Percentiles rank a stretch among this genome's conserved stretches.
Evolutionary conservation across 176 grass and related monocot genomes (phyloP).

Genomic region (Puccinellia tenuiflora): DNA sequence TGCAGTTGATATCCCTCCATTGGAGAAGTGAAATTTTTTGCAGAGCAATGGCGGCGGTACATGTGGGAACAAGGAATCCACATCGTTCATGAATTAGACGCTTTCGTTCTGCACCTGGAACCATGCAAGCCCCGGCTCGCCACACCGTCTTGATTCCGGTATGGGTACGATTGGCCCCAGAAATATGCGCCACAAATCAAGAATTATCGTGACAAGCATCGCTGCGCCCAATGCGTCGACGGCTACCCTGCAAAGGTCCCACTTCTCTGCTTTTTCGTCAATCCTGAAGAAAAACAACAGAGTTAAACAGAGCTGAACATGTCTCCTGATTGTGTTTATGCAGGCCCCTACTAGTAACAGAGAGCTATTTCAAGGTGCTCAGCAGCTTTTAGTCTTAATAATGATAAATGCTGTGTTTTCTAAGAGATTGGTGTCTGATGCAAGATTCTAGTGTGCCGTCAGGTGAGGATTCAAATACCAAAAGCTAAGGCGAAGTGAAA

Average conservation of each 20-base stretch:
- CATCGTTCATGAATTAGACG: not conserved
- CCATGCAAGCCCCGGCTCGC: slow-evolving; percentile 73
- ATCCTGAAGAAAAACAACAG: not conserved
- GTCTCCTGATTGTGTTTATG: not conserved
- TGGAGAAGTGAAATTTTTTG: not conserved
- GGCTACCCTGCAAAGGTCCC: slow-evolving; percentile 77
- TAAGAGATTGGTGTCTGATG: not conserved
- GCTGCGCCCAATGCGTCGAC: slow-evolving; percentile 80
- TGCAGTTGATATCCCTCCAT: not conserved
- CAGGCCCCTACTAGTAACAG: not conserved
- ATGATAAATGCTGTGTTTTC: not conserved
- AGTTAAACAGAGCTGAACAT: not conserved
- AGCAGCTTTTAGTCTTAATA: not conserved
- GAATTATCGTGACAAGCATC: slow-evolving; percentile 91
- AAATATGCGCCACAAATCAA: slow-evolving; percentile 88
- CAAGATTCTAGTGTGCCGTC: not conserved
- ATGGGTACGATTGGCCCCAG: slow-evolving; percentile 63
- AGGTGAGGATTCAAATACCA: not conserved
- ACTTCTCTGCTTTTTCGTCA: slow-evolving; percentile 40
- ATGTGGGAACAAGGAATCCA: not conserved
- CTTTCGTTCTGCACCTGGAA: slow-evolving; percentile 56
- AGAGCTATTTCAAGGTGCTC: not conserved
- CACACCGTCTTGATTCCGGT: slow-evolving; percentile 42
- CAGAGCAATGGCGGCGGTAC: not conserved
- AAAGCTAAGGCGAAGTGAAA: not conserved